Evolutionary conservation across 2,329 filamentous ascomycete species (phyloP).

Genomic region (Calonectria henricotiae): DNA sequence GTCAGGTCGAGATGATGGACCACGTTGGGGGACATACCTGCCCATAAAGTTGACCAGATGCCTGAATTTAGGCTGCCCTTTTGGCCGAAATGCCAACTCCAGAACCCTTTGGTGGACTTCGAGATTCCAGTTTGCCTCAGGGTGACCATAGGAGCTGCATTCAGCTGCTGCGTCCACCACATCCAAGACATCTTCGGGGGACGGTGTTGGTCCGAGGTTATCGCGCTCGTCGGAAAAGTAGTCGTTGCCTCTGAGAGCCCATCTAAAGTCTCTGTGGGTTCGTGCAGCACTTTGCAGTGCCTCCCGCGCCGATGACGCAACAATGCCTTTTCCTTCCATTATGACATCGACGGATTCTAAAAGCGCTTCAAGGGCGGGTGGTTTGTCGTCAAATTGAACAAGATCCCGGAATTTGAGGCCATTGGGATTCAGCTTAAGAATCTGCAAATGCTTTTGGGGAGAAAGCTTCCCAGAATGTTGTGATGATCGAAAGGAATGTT

Average conservation of each 20-base stretch:
- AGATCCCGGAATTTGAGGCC: constrained; percentile 29
- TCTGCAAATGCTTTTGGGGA: constrained; percentile 27
- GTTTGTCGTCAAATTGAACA: constrained; percentile 2
- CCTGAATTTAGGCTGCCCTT: neutral
- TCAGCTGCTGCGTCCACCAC: constrained; percentile 30
- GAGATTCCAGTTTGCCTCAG: constrained; percentile 36
- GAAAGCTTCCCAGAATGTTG: constrained; percentile 16
- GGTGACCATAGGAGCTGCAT: constrained; percentile 25
- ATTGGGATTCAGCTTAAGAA: constrained; percentile 15
- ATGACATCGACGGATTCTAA: constrained; percentile 14
- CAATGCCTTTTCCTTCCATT: constrained; percentile 28
- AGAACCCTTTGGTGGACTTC: constrained; percentile 35
- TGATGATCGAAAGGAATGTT: constrained; percentile 1
- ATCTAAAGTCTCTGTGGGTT: neutral
- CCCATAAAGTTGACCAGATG: constrained; percentile 40
- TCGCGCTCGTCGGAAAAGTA: constrained; percentile 31
- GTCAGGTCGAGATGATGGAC: neutral
- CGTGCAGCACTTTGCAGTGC: neutral
- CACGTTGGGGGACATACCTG: constrained; percentile 15
- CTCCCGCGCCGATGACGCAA: constrained; percentile 2
- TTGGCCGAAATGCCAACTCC: constrained; percentile 35
- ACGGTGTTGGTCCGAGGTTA: constrained; percentile 32
- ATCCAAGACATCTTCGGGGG: constrained; percentile 19
- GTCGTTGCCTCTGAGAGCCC: constrained; percentile 7
- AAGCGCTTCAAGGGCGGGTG: constrained; percentile 8